Evolutionary conservation across 73 alveolate species (phyloP).

Genomic region (Uronychia setigera): DNA sequence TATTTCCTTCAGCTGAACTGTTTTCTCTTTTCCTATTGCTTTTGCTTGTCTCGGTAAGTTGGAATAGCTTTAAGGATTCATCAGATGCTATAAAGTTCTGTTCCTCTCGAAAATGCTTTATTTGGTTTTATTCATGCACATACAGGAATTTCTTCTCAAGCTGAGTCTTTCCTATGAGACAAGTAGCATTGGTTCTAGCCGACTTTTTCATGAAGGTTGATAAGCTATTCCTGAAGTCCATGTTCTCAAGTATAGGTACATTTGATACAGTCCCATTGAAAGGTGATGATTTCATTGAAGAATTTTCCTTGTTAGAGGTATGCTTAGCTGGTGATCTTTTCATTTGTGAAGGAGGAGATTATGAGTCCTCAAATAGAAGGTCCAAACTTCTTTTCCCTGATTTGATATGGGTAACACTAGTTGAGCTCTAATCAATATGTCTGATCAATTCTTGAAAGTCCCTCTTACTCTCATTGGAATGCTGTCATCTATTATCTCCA

Average conservation of each 20-base stretch:
- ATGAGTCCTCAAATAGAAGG: not conserved
- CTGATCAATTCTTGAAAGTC: not conserved
- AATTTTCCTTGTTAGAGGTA: not conserved
- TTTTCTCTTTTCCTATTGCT: not conserved
- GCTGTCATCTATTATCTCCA: not conserved
- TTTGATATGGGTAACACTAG: not conserved
- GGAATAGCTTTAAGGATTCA: not conserved
- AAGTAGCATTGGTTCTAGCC: not conserved
- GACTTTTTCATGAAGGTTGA: not conserved
- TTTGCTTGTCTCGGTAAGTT: not conserved
- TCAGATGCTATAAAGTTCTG: not conserved
- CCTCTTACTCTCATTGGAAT: not conserved
- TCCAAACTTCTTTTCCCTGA: not conserved
- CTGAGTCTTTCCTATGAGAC: not conserved
- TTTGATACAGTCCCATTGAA: no score
- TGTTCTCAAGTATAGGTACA: not conserved
- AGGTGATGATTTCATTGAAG: not conserved
- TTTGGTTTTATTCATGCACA: not conserved
- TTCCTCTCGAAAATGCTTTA: not conserved
- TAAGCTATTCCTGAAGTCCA: not conserved
- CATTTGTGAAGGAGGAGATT: not conserved
- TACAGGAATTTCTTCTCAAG: not conserved
- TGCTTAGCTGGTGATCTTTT: no score
- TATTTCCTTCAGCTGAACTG: not conserved
- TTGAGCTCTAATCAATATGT: not conserved